Evolutionary conservation across 805 yeast genomes (phyloP).

Genomic region (Yarrowia sp.): DNA sequence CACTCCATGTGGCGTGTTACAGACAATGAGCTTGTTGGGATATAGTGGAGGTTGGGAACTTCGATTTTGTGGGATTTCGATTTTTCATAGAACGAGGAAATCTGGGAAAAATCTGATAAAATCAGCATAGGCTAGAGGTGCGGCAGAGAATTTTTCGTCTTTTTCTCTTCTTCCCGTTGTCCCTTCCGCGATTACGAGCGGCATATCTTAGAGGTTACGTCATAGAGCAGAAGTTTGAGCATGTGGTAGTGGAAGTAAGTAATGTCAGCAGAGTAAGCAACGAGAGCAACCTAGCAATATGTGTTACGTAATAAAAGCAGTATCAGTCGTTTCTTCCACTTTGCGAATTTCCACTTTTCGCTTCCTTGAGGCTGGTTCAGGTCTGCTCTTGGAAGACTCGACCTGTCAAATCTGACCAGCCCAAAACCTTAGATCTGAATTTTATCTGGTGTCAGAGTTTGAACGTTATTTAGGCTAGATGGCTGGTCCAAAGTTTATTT

Average conservation of each 20-base stretch:
- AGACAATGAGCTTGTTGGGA: background rate
- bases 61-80: too few species aligned
- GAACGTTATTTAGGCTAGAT: background rate
- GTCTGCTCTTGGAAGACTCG: too few species aligned
- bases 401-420: constrained; percentile 6
- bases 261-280: background rate
- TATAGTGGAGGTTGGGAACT: too few species aligned
- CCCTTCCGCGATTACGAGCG: too few species aligned
- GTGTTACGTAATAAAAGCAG: too few species aligned
- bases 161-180: too few species aligned
- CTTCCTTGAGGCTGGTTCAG: too few species aligned
- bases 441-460: background rate
- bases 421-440: background rate
- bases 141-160: background rate
- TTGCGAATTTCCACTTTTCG: background rate
- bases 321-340: background rate
- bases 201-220: background rate
- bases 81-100: too few species aligned
- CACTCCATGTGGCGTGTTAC: background rate
- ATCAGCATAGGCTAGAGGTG: background rate
- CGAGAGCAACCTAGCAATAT: too few species aligned
- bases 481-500: background rate
- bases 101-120: background rate
- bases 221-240: background rate
- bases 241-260: too few species aligned